These are phyloP conservation scores for Rhizoctonia solani DNA, from an alignment of 1,284 basidiomycete genomes.

Conservation along the genomic window DNA sequence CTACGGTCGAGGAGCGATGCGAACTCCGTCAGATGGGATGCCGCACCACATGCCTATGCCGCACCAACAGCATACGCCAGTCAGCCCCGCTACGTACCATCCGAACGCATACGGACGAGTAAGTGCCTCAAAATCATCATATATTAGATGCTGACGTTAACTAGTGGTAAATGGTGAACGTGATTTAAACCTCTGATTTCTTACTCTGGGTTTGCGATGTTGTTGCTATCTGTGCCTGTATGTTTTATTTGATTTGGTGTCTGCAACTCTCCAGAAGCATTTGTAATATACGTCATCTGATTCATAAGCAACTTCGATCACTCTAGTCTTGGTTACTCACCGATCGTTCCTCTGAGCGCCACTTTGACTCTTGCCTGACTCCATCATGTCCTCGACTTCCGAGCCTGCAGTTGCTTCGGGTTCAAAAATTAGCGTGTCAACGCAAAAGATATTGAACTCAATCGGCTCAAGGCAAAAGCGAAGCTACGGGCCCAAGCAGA, in stretches of 20 bases:
- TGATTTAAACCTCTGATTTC: constrained; percentile 5
- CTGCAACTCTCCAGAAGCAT: not conserved
- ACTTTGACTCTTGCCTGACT: constrained; percentile 5
- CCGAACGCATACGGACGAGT: constrained; percentile 20
- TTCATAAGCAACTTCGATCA: constrained; percentile 29
- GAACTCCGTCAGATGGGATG: constrained; percentile 21
- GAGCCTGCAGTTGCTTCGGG: too few relatives aligned
- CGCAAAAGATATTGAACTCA: constrained; percentile 56
- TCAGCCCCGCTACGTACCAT: constrained; percentile 28
- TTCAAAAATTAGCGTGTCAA: too few relatives aligned
- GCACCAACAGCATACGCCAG: constrained; percentile 18
- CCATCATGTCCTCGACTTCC: too few relatives aligned
- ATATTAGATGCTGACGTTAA: not conserved
- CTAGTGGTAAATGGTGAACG: constrained; percentile 15
- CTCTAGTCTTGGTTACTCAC: not conserved
- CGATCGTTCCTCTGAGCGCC: not conserved
- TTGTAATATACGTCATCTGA: constrained; percentile 33
- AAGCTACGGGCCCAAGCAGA: constrained; percentile 56
- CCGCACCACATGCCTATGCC: constrained; percentile 27
- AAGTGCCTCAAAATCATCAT: not conserved
- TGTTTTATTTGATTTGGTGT: constrained; percentile 24
- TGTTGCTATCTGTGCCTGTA: constrained; percentile 2
- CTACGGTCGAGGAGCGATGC: constrained; percentile 10
- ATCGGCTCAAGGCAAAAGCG: constrained; percentile 57
- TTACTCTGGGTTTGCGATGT: constrained; percentile 16